Conservation (phyloP, 2,329 filamentous ascomycete genomes). For the Cordyceps militaris region DNA sequence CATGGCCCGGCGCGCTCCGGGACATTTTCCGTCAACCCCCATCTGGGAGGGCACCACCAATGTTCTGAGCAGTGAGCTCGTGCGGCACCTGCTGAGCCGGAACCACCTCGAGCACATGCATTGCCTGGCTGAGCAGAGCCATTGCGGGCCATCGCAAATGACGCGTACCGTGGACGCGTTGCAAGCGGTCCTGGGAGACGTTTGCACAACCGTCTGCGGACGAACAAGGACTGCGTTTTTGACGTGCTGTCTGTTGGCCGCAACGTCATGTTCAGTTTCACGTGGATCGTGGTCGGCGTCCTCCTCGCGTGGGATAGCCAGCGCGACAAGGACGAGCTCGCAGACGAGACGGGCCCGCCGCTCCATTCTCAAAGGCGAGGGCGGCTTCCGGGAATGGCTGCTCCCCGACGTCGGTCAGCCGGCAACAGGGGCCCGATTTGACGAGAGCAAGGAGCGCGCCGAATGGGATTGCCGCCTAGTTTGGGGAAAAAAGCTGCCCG, state of each 20-base stretch:
- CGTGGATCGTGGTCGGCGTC: slow-evolving; percentile 11
- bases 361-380: slow-evolving; percentile 12
- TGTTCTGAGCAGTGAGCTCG: slow-evolving; percentile 15
- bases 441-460: slow-evolving; percentile 10
- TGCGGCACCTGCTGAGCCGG: slow-evolving; percentile 10
- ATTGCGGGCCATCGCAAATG: neutral
- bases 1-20: slow-evolving; percentile 10
- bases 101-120: slow-evolving; percentile 6
- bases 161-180: neutral
- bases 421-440: neutral
- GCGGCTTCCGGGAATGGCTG: slow-evolving; percentile 13
- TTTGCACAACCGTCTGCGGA: neutral
- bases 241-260: slow-evolving; percentile 9
- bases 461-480: slow-evolving; percentile 13
- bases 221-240: slow-evolving; percentile 1
- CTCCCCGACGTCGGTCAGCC: slow-evolving; percentile 2
- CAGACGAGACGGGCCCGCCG: slow-evolving; percentile 7
- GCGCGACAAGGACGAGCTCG: slow-evolving; percentile 7
- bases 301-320: slow-evolving; percentile 11
- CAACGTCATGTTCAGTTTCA: slow-evolving; percentile 14
- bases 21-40: slow-evolving; percentile 13
- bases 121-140: too few relatives aligned
- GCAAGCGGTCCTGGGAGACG: neutral
- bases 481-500: slow-evolving; percentile 11
- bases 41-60: slow-evolving; percentile 17